Conservation (phyloP, 2,329 filamentous ascomycete species). For the Pseudogymnoascus sp. region DNA sequence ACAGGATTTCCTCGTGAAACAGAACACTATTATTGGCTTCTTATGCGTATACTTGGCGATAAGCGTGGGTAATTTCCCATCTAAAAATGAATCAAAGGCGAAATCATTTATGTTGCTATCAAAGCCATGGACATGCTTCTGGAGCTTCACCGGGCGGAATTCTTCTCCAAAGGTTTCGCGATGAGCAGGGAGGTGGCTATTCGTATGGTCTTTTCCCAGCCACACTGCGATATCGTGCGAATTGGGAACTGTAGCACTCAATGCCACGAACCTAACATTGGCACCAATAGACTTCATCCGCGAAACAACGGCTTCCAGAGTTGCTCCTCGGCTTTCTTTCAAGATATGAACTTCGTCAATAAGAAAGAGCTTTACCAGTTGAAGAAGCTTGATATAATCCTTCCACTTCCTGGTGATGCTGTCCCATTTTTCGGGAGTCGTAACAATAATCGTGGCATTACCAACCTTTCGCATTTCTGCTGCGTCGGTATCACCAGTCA, state of each 20-base stretch:
- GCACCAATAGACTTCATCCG: slow-evolving; percentile 77
- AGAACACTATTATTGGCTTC: slow-evolving; percentile 80
- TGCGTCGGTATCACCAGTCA: slow-evolving; percentile 73
- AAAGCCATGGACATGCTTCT: slow-evolving; percentile 71
- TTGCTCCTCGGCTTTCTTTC: slow-evolving; percentile 71
- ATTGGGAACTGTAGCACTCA: slow-evolving; percentile 80
- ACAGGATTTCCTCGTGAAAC: slow-evolving; percentile 66
- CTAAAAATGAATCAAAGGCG: slow-evolving; percentile 64
- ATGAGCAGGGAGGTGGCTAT: slow-evolving; percentile 54
- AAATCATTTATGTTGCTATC: slow-evolving; percentile 59
- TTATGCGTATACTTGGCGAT: slow-evolving; percentile 58
- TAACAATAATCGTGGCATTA: slow-evolving; percentile 72
- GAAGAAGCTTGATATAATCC: slow-evolving; percentile 67
- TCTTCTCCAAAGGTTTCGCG: slow-evolving; percentile 69
- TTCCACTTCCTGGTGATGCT: slow-evolving; percentile 82
- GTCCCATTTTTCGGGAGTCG: slow-evolving; percentile 88
- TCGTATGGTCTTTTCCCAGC: slow-evolving; percentile 60
- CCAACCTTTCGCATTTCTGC: slow-evolving; percentile 61
- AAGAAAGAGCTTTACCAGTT: slow-evolving; percentile 69
- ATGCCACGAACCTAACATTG: slow-evolving; percentile 68
- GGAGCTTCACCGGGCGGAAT: slow-evolving; percentile 68
- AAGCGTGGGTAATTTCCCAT: slow-evolving; percentile 56
- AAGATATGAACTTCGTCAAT: slow-evolving; percentile 86
- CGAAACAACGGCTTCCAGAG: slow-evolving; percentile 74
- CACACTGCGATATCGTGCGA: slow-evolving; percentile 71